Conservation (phyloP, 1,139 yeast genomes). For the Saccharomycopsis hybrid region DNA sequence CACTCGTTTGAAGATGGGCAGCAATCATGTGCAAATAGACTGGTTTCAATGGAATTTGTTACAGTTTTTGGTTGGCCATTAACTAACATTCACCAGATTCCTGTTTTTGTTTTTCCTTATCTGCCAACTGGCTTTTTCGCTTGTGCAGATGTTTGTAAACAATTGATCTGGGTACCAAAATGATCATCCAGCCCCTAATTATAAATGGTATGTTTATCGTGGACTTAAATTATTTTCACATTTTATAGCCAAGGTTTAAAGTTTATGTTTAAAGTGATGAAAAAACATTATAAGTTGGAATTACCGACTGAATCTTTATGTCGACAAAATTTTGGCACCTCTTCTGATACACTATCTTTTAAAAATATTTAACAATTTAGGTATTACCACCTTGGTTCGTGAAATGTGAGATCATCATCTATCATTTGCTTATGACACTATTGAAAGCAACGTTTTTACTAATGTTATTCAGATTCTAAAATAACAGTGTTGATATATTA, state of each 20-base stretch:
- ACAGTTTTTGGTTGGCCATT: too few species aligned
- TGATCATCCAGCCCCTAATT: neutral
- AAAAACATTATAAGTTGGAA: slow-evolving; percentile 64
- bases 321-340: slow-evolving; percentile 73
- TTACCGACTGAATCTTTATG: slow-evolving; percentile 95
- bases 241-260: neutral
- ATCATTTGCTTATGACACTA: neutral
- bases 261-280: slow-evolving; percentile 17
- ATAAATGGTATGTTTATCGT: neutral
- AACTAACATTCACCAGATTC: too few species aligned
- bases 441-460: neutral
- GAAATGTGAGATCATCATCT: neutral
- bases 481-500: neutral
- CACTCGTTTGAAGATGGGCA: too few species aligned
- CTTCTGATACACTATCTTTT: slow-evolving; percentile 38
- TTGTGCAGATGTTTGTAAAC: neutral
- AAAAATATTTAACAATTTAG: neutral
- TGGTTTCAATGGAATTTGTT: too few species aligned
- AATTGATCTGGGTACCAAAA: neutral
- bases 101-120: too few species aligned
- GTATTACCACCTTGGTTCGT: neutral
- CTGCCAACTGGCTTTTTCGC: too few species aligned
- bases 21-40: too few species aligned
- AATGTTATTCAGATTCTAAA: neutral
- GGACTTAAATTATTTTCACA: neutral